Evolutionary conservation across 441 rosid species (phyloP).

Genomic region (Gossypium davidsonii): DNA sequence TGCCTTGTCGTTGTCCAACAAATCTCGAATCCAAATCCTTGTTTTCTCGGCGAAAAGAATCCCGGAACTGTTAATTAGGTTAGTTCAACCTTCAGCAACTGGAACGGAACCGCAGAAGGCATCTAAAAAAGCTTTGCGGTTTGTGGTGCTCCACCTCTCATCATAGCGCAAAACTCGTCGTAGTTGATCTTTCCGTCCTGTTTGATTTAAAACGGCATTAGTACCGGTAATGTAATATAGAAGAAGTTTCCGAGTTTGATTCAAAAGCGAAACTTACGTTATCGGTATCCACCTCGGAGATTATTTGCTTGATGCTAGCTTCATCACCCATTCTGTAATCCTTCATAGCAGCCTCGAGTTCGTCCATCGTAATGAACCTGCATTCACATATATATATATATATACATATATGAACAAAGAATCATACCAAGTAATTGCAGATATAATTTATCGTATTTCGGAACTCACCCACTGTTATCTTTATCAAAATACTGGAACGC

Average conservation of each 20-base stretch:
- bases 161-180: constrained; percentile 88
- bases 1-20: not conserved
- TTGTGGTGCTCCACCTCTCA: constrained; percentile 62
- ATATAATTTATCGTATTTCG: not conserved
- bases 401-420: not conserved
- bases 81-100: not conserved
- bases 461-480: constrained; percentile 79
- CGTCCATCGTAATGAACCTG: constrained; percentile 72
- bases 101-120: not conserved
- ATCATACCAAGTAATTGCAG: not conserved
- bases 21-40: not conserved
- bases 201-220: constrained; percentile 4
- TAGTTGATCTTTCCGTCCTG: constrained; percentile 92
- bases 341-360: constrained; percentile 71
- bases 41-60: not conserved
- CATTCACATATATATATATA: not conserved
- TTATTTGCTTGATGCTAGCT: constrained; percentile 64
- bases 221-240: not conserved
- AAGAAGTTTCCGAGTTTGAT: not conserved
- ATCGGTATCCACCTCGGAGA: constrained; percentile 82
- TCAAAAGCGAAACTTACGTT: constrained; percentile 43
- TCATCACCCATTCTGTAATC: constrained; percentile 83
- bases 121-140: constrained; percentile 37
- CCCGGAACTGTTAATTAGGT: not conserved
- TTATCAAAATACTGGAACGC: constrained; percentile 89